Conservation (phyloP, 2,329 filamentous ascomycete species). For the Hypomyces rosellus region DNA sequence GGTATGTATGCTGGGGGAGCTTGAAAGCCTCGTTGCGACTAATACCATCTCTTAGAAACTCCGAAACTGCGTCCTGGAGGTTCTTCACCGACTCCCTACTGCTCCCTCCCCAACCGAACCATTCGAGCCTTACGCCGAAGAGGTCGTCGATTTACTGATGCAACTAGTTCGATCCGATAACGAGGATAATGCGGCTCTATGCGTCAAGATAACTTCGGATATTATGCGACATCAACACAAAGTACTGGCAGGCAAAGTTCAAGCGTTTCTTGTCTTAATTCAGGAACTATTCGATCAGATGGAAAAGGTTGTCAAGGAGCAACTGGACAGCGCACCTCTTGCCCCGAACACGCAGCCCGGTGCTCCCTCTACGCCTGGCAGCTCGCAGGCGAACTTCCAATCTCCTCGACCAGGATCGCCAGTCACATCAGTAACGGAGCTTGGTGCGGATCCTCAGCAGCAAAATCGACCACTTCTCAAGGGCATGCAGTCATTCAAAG, state of each 20-base stretch:
- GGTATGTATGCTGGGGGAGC: conserved; percentile 41
- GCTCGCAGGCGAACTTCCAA: conserved; percentile 66
- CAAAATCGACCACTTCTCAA: conserved; percentile 75
- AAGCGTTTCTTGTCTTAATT: conserved; percentile 84
- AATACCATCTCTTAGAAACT: conserved; percentile 55
- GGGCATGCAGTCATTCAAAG: conserved; percentile 98
- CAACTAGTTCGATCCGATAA: conserved; percentile 84
- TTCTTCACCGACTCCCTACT: conserved; percentile 77
- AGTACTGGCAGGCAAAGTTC: conserved; percentile 70
- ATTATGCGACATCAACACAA: conserved; percentile 90
- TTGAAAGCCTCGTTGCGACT: neutral
- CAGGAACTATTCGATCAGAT: conserved; percentile 94
- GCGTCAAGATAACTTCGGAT: conserved; percentile 97
- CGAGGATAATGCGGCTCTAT: conserved; percentile 97
- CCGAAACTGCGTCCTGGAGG: conserved; percentile 89
- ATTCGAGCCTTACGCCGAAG: conserved; percentile 81
- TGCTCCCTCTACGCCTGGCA: conserved; percentile 61
- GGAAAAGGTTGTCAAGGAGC: conserved; percentile 90
- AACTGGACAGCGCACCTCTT: conserved; percentile 72
- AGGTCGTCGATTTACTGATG: conserved; percentile 88
- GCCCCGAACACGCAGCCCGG: conserved; percentile 45
- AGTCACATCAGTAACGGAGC: conserved; percentile 71
- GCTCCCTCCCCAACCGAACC: conserved; percentile 66
- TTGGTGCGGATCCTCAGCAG: conserved; percentile 74
- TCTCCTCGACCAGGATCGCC: conserved; percentile 88